Conservation (phyloP, 768 basidiomycete genomes). For the Chalciporus chontae region DNA sequence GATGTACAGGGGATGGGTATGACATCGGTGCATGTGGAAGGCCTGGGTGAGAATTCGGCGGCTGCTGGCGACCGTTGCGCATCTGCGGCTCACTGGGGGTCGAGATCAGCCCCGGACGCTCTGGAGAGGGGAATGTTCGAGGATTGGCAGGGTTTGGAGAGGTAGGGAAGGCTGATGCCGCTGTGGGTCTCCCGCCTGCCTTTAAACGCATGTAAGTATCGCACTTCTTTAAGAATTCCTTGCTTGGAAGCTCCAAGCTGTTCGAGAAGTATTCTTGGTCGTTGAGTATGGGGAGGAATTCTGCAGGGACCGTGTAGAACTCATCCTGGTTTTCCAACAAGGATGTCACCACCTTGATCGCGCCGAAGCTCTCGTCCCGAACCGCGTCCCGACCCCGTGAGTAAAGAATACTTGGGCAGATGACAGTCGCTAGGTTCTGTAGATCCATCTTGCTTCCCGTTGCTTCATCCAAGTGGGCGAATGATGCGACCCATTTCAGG, state of each 20-base stretch:
- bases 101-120: slow-evolving; percentile 43
- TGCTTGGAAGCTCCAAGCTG: slow-evolving; percentile 84
- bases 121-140: slow-evolving; percentile 36
- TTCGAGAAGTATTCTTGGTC: slow-evolving; percentile 92
- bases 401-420: slow-evolving; percentile 97
- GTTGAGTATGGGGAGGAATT: slow-evolving; percentile 80
- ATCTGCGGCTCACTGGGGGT: slow-evolving; percentile 37
- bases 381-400: slow-evolving; percentile 80
- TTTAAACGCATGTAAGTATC: slow-evolving; percentile 84
- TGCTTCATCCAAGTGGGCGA: slow-evolving; percentile 95
- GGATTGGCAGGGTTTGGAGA: slow-evolving; percentile 23
- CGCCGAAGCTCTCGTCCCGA: slow-evolving; percentile 89
- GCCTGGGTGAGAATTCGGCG: slow-evolving; percentile 39
- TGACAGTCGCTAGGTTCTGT: slow-evolving; percentile 92
- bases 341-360: slow-evolving; percentile 80
- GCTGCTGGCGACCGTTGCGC: slow-evolving; percentile 39
- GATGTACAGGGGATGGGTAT: slow-evolving; percentile 43
- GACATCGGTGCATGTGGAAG: slow-evolving; percentile 42
- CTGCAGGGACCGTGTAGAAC: slow-evolving; percentile 90
- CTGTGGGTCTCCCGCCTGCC: slow-evolving; percentile 49
- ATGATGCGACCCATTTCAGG: slow-evolving; percentile 99
- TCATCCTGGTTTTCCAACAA: slow-evolving; percentile 93
- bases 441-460: slow-evolving; percentile 99
- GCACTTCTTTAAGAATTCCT: slow-evolving; percentile 94
- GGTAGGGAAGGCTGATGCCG: slow-evolving; percentile 26